Base-by-base conservation (phyloP, 345 rosid species). In the Murraya koenigii region DNA sequence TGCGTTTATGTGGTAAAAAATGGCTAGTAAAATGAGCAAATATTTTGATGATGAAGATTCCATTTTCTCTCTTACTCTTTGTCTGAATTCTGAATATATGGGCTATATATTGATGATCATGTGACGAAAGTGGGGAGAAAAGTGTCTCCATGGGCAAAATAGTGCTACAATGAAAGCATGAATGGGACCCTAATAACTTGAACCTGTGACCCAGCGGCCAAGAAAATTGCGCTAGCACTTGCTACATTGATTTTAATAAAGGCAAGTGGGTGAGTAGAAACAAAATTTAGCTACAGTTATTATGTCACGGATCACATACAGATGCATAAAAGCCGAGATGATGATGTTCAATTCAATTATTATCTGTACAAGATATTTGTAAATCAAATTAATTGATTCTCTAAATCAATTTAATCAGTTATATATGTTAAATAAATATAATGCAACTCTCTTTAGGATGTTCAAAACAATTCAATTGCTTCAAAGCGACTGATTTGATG, bases 21-120 rank as follows among this genome's bases (percentile, higher is more conserved):
- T 7, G 75, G 85, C 30, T 20, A 82, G 14, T 26, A 84, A 26
- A 75, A 75, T 35, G 28, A 73, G 15, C 19, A 85, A 55, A 36
- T 75, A 66, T 13, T 36, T 78, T 30, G 71, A 75, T 49, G 64
- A 41, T 7, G 39, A 65, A 61, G 56, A 67, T 66, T 77, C 78
- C 88, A 87, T 79, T 2, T 44, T 71, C 23, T 41, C 67, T 72
- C 56, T 52, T 19, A 5, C 8, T 69, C 62, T 52, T 52, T 25
- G 17, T 38, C 28, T 15, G 19, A 13, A 23, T 47, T 74, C 32
- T 54, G 4, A 8, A 11, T 25, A 32, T 64, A 58, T 67, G 52
- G 66, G 81, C 26, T 62, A 49, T 30, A 58, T 67, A 56, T 22
- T 17, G 22, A 30, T 52, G 49, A 11, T 52, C 22, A 11, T 10